These are phyloP conservation scores for Omphalea diandra DNA, from an alignment of 441 rosid genomes.

Conservation along the genomic window DNA sequence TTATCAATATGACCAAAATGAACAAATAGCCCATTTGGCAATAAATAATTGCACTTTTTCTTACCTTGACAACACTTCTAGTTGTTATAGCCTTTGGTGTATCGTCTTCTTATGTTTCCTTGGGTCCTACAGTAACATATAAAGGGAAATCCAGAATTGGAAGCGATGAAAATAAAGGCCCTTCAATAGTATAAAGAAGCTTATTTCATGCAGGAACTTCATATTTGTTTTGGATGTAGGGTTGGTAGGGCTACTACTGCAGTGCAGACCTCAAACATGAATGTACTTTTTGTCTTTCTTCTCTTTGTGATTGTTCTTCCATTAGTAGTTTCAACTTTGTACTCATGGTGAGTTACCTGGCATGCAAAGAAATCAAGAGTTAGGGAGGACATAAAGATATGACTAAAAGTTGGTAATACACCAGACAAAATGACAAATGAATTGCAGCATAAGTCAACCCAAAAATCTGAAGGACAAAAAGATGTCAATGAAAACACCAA, in stretches of 20 bases:
- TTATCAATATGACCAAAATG: background rate
- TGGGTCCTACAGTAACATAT: slow-evolving; percentile 52
- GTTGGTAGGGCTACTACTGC: slow-evolving; percentile 1
- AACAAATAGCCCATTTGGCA: background rate
- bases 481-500: background rate
- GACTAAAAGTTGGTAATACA: background rate
- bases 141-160: slow-evolving; percentile 20
- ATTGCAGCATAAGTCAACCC: background rate
- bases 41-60: background rate
- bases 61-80: slow-evolving; percentile 53
- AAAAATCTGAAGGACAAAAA: background rate
- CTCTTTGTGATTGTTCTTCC: slow-evolving; percentile 70
- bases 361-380: slow-evolving; percentile 18
- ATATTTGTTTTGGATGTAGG: background rate
- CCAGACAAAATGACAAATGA: background rate
- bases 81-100: slow-evolving; percentile 59
- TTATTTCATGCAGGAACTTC: background rate
- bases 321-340: slow-evolving; percentile 65
- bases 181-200: background rate
- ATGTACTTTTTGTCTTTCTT: slow-evolving; percentile 66
- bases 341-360: slow-evolving; percentile 78
- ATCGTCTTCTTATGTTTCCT: slow-evolving; percentile 43
- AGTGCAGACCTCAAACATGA: slow-evolving; percentile 71
- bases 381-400: background rate
- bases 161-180: background rate